Evolutionary conservation across 1,139 yeast species (phyloP).

Genomic region (Arxiozyma bovina): DNA sequence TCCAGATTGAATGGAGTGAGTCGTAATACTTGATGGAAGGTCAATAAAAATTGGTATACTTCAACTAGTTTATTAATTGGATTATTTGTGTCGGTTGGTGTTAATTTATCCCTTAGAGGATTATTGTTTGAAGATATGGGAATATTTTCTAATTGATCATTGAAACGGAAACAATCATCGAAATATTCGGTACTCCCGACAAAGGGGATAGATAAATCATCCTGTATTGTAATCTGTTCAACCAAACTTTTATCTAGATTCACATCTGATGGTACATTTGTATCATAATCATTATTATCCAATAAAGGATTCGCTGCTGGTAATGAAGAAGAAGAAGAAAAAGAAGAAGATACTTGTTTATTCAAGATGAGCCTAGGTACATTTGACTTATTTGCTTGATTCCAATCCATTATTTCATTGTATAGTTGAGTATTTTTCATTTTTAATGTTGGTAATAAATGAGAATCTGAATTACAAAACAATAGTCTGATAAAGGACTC

Average conservation of each 20-base stretch:
- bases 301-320: too few species aligned
- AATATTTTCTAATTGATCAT: constrained; percentile 16
- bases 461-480: not conserved
- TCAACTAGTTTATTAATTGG: constrained; percentile 11
- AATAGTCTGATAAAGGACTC: constrained; percentile 46
- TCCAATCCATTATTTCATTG: constrained; percentile 30
- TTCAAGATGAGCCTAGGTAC: not conserved
- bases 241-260: not conserved
- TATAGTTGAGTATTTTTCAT: constrained; percentile 41
- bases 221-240: constrained; percentile 10
- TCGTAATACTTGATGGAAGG: constrained; percentile 19
- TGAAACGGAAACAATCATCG: constrained; percentile 12
- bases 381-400: not conserved
- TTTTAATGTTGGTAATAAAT: constrained; percentile 40
- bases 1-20: constrained; percentile 23
- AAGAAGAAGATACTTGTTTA: too few species aligned
- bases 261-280: not conserved
- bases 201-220: constrained; percentile 30
- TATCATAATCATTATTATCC: too few species aligned
- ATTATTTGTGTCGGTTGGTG: not conserved
- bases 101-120: not conserved
- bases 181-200: constrained; percentile 18
- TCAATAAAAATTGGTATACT: constrained; percentile 23
- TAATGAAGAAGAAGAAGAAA: too few species aligned
- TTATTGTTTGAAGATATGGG: constrained; percentile 10